Evolutionary conservation across 208 protist genomes (phyloP), one percentile per base, ranked within the genome.

Genomic region (Novymonas esmeraldas): DNA sequence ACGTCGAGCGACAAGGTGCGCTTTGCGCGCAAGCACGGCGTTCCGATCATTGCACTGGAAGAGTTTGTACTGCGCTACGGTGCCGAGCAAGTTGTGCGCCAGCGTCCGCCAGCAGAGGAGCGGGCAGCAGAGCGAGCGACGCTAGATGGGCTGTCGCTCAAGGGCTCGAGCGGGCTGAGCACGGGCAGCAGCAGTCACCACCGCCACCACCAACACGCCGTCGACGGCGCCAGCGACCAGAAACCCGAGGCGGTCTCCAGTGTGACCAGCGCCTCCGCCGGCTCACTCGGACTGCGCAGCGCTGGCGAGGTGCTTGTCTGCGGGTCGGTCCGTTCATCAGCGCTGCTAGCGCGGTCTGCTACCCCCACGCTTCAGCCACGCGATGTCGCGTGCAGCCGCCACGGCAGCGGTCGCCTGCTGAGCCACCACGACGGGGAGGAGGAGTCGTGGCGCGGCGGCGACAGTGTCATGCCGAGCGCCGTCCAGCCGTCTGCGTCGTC

Each of bases 41-140:
- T 84, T 39, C 62, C 64, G 42, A 69, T 54, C 29, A 49, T 84
- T 24, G 24, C 70, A 4, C 10, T 70, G 13, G 54, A 69, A 3
- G 65, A 81, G 31, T 81, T 77, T 54, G 28, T 61, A 3, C 38
- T 73, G 22, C 69, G 65, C 60, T 81, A 77, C 50, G 70, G 49
- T 11, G 42, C 29, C 1, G 41, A 42, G 10, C 24, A 9, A 4
- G 6, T 50, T 14, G 26, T 22, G 16, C 14, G n/a, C 36, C 22
- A 28, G 6, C 28, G 36, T 16, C 28, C 42, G 20, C 52, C 16
- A 42, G 4, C 6, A 45, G 59, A 59, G 6, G 49, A 26, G 36
- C 28, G 41, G 36, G 38, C 6, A 24, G 6, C 26, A 44, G 52
- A 24, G 42, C 26, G 22, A 20, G 29, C 24, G 1, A 59, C 26